Evolutionary conservation across 768 basidiomycete genomes (phyloP), one percentile per base, ranked within the genome.

Genomic region (Coprinopsis sp.): DNA sequence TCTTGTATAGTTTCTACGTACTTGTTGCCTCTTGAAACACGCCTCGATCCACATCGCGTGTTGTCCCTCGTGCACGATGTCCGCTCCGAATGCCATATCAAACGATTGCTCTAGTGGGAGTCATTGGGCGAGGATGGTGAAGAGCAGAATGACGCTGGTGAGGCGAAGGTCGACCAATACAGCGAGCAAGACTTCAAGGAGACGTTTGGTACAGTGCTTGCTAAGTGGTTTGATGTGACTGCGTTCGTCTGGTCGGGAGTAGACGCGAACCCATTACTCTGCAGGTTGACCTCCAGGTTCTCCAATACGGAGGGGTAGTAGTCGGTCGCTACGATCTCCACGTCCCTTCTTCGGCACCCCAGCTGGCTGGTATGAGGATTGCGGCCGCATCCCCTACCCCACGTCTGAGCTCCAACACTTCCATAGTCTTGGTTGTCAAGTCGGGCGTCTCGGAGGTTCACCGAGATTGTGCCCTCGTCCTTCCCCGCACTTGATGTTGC

Each of bases 351-450:
- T 37, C 19, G 33, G 3, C 1, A 28, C 25, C 4, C 37, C 14
- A 5, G 14, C 23, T 12, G 5, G 22, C 44, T 23, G n/a, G 12
- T 19, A 39, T 22, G 6, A 21, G n/a, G 24, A 6, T 39, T 48
- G 54, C 68, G 53, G 7, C 78, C 56, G 2, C 82, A 56, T 54
- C 92, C 3, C 91, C 91, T 4, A 88, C 83, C 3, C 91, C 90
- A 4, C 93, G 76, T 62, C 65, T 92, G 91, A 22, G 88, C 82
- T 1, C 91, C 91, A 14, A 91, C 80, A 45, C 82, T 85, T 11
- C 69, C 65, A 51, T 79, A 83, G 53, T 88, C 84, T n/a, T 72
- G 65, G 46, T 87, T 82, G 40, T 82, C 76, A 33, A 91, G 2
- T 87, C 79, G n/a, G 2, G 81, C 73, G 59, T 92, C 91, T 23